Evolutionary conservation across 305 asterid species (phyloP), one percentile per base, ranked within the genome.

Genomic region (Solanum aculeatissimum): DNA sequence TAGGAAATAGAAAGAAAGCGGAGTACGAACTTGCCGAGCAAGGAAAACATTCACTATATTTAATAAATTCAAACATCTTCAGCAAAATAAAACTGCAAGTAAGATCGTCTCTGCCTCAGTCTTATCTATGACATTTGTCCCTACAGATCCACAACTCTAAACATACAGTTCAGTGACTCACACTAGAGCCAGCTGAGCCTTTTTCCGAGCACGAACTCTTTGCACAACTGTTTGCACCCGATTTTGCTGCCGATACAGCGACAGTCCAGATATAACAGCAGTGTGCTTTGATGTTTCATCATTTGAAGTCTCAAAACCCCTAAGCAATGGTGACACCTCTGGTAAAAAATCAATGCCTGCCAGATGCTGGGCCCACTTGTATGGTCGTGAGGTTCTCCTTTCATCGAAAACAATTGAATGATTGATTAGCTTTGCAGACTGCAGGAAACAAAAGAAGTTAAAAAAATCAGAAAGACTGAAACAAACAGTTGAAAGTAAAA

Each of bases 301-400:
- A 71, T 89, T 91, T 72, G 92, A 86, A 49, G 86, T 88, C 85
- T 89, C 95, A 60, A 89, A 82, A 77, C 85, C 91, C 27, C 93
- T 86, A 89, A 92, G 85, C 86, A 92, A 84, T 21, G 99, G 99
- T 12, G 99, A 86, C 80, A 95, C 91, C 94, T 97, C 99, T 4
- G 98, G 99, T 91, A 97, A 89, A 86, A 95, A 91, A 87, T 97
- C 99, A 72, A 97, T 93, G 81, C 99, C 99, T 62, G 99, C 98
- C 90, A 97, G 91, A 91, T 95, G 99, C 89, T 97, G 99, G 83
- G 94, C 98, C 99, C 99, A 97, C 89, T 92, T 97, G 90, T 94
- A 97, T 35, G 99, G 99, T 69, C 96, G 93, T 83, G 95, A 95
- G 85, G 90, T 88, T 92, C 95, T 90, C 86, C 84, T 90, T 87